phyloP scores from a whole-genome alignment of 306 rosid species.

The Cicer pinnatifidum region DNA sequence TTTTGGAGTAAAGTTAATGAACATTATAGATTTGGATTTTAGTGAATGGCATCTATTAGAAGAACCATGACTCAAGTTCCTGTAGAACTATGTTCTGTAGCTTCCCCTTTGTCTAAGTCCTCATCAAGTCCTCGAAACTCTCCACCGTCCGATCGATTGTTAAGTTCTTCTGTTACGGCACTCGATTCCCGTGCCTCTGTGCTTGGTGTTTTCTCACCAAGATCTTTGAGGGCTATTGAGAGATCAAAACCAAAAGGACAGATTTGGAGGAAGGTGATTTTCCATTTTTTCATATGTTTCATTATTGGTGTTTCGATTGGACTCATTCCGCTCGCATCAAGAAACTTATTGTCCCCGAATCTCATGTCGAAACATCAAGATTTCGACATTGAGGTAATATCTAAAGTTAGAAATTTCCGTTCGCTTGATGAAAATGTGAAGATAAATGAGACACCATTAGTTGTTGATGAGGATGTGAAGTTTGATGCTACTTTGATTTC shows the following conservation, averaged over 20 bases:
- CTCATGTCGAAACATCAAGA: constrained; percentile 67
- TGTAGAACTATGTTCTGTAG: constrained; percentile 67
- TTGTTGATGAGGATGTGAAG: constrained; percentile 39
- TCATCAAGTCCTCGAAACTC: constrained; percentile 63
- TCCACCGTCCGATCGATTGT: constrained; percentile 53
- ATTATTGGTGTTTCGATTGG: constrained; percentile 74
- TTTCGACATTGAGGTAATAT: constrained; percentile 62
- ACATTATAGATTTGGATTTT: constrained; percentile 40
- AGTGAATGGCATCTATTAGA: constrained; percentile 79
- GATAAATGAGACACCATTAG: constrained; percentile 36
- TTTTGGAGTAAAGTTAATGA: constrained; percentile 18
- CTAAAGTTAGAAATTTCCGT: constrained; percentile 55
- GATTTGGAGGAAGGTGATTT: constrained; percentile 70
- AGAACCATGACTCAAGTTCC: constrained; percentile 82
- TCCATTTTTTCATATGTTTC: constrained; percentile 74
- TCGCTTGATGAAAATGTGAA: constrained; percentile 51
- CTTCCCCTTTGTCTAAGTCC: constrained; percentile 80
- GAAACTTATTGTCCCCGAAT: constrained; percentile 55
- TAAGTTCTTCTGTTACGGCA: constrained; percentile 48
- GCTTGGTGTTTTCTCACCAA: constrained; percentile 58
- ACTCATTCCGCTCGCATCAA: constrained; percentile 67
- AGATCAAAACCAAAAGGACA: constrained; percentile 69
- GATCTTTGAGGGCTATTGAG: constrained; percentile 64
- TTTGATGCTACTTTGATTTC: constrained; percentile 51
- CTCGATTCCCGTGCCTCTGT: constrained; percentile 58